These are phyloP conservation scores for Pichia insulana DNA, from an alignment of 805 yeast genomes.

Conservation along the genomic window DNA sequence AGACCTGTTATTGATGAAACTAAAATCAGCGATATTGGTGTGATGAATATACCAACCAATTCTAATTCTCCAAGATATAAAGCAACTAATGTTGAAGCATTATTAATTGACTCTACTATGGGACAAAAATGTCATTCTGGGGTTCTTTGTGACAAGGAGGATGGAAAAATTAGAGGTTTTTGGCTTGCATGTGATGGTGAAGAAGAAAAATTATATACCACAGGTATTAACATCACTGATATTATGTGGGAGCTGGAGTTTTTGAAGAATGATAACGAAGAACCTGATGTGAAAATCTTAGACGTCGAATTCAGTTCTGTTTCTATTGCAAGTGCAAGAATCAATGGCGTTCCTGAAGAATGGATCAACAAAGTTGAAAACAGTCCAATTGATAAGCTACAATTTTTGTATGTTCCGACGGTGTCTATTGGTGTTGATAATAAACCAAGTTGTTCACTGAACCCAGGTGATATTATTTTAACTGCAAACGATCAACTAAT, in stretches of 20 bases:
- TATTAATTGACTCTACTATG: constrained; percentile 63
- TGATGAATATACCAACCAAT: constrained; percentile 64
- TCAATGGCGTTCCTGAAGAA: constrained; percentile 78
- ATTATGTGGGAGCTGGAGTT: constrained; percentile 47
- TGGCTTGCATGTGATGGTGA: constrained; percentile 86
- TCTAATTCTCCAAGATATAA: constrained; percentile 70
- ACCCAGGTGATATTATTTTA: constrained; percentile 69
- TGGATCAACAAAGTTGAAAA: constrained; percentile 67
- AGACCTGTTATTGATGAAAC: constrained; percentile 70
- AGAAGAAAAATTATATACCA: constrained; percentile 52
- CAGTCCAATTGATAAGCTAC: constrained; percentile 51
- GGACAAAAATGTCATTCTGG: constrained; percentile 72
- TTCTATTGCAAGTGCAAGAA: constrained; percentile 66
- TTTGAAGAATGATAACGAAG: constrained; percentile 36
- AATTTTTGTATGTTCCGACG: constrained; percentile 63
- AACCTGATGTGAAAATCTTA: constrained; percentile 55
- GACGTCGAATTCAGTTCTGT: constrained; percentile 73
- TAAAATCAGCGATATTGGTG: constrained; percentile 65
- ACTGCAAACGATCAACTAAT: constrained; percentile 60
- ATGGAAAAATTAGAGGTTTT: constrained; percentile 73
- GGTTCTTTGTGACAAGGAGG: constrained; percentile 54
- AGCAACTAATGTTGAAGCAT: constrained; percentile 74
- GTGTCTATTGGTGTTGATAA: constrained; percentile 34
- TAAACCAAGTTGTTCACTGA: constrained; percentile 27
- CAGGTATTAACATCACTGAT: constrained; percentile 73